A percentile compares a stretch with the other conserved stretches of the same genome.
Conservation (phyloP, 805 yeast genomes). For the Candida parachauliodes region DNA sequence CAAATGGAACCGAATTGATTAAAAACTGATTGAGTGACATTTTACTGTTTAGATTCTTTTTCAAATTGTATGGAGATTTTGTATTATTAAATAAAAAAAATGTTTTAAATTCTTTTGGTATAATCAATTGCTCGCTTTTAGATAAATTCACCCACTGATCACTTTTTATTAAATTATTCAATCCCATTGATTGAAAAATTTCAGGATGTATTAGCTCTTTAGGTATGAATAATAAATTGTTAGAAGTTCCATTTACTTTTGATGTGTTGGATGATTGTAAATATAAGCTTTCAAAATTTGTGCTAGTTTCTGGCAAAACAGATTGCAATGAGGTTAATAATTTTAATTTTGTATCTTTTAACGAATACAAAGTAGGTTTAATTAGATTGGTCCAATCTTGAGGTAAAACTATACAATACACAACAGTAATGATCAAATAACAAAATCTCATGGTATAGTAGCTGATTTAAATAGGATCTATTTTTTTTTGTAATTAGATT, state of each 20-base stretch:
- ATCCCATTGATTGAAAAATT: constrained; percentile 5
- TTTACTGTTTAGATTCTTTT: constrained; percentile 13
- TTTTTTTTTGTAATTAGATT: neutral
- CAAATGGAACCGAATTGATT: constrained; percentile 35
- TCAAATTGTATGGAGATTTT: constrained; percentile 10
- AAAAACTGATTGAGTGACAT: constrained; percentile 15
- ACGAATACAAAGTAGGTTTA: constrained; percentile 5
- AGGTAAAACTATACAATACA: constrained; percentile 2
- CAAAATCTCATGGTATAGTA: neutral
- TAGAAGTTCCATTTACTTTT: neutral
- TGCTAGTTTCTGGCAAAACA: neutral
- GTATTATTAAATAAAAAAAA: constrained; percentile 38
- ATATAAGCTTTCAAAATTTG: neutral
- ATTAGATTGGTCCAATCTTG: constrained; percentile 7
- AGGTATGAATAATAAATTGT: constrained; percentile 9
- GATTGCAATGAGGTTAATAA: constrained; percentile 5
- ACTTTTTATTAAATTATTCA: constrained; percentile 4
- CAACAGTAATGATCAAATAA: neutral
- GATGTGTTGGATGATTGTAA: neutral
- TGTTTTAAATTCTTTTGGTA: constrained; percentile 33
- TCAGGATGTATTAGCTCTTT: constrained; percentile 9
- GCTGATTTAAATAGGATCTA: neutral
- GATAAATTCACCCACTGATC: constrained; percentile 9
- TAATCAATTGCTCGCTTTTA: constrained; percentile 1
- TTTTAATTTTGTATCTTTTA: constrained; percentile 7